Evolutionary conservation across 768 basidiomycete species (phyloP).

Genomic region (Russula sp.): DNA sequence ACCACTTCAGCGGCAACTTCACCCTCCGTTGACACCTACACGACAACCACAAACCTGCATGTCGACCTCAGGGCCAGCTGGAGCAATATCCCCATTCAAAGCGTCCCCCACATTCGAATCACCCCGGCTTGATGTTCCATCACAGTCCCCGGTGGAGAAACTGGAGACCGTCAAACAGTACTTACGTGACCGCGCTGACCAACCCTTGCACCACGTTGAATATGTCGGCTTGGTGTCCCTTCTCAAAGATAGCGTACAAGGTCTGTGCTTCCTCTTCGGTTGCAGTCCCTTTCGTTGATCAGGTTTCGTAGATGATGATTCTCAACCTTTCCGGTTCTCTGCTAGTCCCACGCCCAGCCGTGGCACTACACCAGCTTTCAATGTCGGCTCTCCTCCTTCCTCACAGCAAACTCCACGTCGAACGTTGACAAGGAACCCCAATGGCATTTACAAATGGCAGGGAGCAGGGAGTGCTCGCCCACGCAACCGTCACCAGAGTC

Average conservation of each 20-base stretch:
- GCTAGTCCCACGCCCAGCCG: conserved; percentile 40
- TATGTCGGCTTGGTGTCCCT: conserved; percentile 50
- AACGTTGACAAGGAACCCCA: conserved; percentile 63
- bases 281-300: conserved; percentile 13
- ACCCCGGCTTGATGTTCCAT: conserved; percentile 7
- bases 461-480: conserved; percentile 69
- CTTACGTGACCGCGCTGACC: conserved; percentile 39
- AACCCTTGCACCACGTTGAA: conserved; percentile 47
- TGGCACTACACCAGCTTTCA: conserved; percentile 33
- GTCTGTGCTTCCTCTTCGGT: conserved; percentile 29
- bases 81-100: conserved; percentile 24
- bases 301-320: conserved; percentile 25
- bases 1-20: neutral
- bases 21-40: conserved; percentile 9
- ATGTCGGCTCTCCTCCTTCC: conserved; percentile 23
- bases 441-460: conserved; percentile 66
- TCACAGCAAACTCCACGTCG: conserved; percentile 40
- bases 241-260: conserved; percentile 46
- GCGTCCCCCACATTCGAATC: conserved; percentile 22
- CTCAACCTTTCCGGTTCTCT: conserved; percentile 60
- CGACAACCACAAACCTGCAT: neutral
- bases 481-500: conserved; percentile 66
- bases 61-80: conserved; percentile 6
- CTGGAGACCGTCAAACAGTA: conserved; percentile 46
- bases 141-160: conserved; percentile 37